A percentile compares a stretch with the other conserved stretches of the same genome.
These are phyloP conservation scores for Fusarium subglutinans DNA, from an alignment of 2,329 filamentous ascomycete genomes.

Conservation along the genomic window DNA sequence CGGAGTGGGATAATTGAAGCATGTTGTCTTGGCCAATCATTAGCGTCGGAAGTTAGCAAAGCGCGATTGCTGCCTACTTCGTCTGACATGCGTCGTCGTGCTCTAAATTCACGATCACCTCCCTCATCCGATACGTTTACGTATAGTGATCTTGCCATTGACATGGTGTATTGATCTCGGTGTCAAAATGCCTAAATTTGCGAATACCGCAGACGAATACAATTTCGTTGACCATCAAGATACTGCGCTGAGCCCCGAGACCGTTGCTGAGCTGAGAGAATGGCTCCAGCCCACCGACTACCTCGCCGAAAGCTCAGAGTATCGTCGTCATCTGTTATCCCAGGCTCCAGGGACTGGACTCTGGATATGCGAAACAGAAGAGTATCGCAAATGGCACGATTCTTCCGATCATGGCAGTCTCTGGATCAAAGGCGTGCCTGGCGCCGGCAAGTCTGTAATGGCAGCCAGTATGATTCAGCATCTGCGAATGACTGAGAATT, in stretches of 20 bases:
- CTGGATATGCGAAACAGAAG: conserved; percentile 40
- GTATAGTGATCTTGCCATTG: neutral
- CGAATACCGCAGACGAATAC: conserved; percentile 33
- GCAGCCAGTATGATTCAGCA: conserved; percentile 38
- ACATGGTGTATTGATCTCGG: no score
- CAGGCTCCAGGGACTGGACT: conserved; percentile 40
- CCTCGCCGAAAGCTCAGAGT: conserved; percentile 40
- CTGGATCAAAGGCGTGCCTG: conserved; percentile 42
- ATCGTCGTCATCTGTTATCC: conserved; percentile 36
- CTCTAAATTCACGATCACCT: neutral
- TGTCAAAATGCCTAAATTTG: conserved; percentile 21
- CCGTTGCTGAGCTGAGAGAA: conserved; percentile 26
- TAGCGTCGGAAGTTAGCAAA: neutral
- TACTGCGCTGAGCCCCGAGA: conserved; percentile 11
- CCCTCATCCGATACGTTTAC: neutral
- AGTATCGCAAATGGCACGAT: conserved; percentile 37
- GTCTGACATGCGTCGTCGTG: neutral
- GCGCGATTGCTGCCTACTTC: neutral
- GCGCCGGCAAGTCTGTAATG: conserved; percentile 41
- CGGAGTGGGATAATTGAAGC: neutral
- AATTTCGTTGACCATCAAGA: conserved; percentile 32
- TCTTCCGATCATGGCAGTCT: conserved; percentile 36
- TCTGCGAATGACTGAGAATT: conserved; percentile 23
- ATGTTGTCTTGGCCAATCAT: neutral
- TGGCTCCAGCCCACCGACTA: conserved; percentile 45